A percentile compares a stretch with the other conserved stretches of the same genome.
Evolutionary conservation across 176 grass and related monocot species (phyloP).

Genomic region (Oropetium thomaeum): DNA sequence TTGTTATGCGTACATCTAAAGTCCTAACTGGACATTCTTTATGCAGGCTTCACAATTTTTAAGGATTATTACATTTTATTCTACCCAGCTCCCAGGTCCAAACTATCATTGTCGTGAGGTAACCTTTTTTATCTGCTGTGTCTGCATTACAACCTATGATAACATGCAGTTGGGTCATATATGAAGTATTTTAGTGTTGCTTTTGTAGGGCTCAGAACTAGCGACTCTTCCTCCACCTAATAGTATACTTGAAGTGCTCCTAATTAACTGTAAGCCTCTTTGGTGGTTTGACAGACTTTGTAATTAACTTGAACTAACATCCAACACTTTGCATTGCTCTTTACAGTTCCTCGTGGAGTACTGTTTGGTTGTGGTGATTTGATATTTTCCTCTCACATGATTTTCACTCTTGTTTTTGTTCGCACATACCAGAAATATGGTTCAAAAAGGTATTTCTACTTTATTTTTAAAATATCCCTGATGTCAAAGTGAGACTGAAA

Average conservation of each 20-base stretch:
- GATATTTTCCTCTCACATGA: slow-evolving; percentile 99
- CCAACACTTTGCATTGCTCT: neutral
- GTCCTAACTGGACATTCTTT: slow-evolving; percentile 25
- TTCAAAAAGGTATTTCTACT: slow-evolving; percentile 51
- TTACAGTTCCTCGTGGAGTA: slow-evolving; percentile 87
- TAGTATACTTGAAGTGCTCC: slow-evolving; percentile 72
- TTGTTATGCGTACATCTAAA: neutral
- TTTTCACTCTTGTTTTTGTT: slow-evolving; percentile 93
- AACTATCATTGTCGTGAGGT: slow-evolving; percentile 99
- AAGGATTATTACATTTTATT: slow-evolving; percentile 97
- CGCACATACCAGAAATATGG: slow-evolving; percentile 94
- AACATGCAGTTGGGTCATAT: slow-evolving; percentile 4
- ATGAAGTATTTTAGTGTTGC: slow-evolving; percentile 31
- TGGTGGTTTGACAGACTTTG: slow-evolving; percentile 5
- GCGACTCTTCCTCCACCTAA: slow-evolving; percentile 83
- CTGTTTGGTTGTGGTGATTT: slow-evolving; percentile 92
- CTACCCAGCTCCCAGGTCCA: slow-evolving; percentile 93
- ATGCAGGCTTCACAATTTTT: slow-evolving; percentile 81
- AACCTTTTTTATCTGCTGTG: slow-evolving; percentile 7
- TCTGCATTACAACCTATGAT: neutral
- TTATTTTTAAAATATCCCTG: neutral
- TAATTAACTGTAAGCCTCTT: slow-evolving; percentile 79
- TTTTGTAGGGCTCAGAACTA: slow-evolving; percentile 65
- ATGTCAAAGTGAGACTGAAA: neutral
- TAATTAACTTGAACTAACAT: neutral